These are phyloP conservation scores for Leccinum variicolor DNA, from an alignment of 768 basidiomycete genomes.

Conservation along the genomic window DNA sequence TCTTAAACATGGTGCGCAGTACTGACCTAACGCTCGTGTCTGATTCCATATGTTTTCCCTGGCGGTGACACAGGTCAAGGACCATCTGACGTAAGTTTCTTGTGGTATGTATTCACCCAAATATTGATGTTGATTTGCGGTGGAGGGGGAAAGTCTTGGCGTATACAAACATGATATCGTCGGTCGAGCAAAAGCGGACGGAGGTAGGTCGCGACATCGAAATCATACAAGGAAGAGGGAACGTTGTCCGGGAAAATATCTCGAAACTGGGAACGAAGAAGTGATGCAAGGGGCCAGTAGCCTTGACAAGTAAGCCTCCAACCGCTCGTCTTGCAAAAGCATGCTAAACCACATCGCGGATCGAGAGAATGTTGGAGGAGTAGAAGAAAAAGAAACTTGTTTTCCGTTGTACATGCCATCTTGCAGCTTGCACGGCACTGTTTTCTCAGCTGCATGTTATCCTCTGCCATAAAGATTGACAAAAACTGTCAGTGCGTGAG, in stretches of 20 bases:
- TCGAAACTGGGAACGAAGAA: constrained; percentile 15
- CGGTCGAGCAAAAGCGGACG: constrained; percentile 19
- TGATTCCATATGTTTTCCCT: background rate
- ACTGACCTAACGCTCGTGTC: background rate
- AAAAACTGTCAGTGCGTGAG: no score
- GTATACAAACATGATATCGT: constrained; percentile 18
- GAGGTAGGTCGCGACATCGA: constrained; percentile 20
- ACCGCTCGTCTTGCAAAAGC: background rate
- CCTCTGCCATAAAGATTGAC: background rate
- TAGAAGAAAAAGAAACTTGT: background rate
- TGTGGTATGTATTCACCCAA: background rate
- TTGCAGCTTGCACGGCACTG: background rate
- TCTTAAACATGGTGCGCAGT: constrained; percentile 21
- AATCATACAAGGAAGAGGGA: constrained; percentile 14
- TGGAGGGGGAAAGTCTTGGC: constrained; percentile 21
- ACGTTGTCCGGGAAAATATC: constrained; percentile 22
- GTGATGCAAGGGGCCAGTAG: background rate
- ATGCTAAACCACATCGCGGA: background rate
- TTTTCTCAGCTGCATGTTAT: background rate
- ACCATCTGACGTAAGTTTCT: constrained; percentile 24
- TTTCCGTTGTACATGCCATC: background rate
- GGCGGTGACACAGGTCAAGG: constrained; percentile 21
- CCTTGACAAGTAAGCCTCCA: background rate
- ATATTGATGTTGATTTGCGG: constrained; percentile 2
- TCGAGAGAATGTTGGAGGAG: background rate